phyloP scores from a whole-genome alignment of 306 rosid genomes.

The Echinosophora koreensis region DNA sequence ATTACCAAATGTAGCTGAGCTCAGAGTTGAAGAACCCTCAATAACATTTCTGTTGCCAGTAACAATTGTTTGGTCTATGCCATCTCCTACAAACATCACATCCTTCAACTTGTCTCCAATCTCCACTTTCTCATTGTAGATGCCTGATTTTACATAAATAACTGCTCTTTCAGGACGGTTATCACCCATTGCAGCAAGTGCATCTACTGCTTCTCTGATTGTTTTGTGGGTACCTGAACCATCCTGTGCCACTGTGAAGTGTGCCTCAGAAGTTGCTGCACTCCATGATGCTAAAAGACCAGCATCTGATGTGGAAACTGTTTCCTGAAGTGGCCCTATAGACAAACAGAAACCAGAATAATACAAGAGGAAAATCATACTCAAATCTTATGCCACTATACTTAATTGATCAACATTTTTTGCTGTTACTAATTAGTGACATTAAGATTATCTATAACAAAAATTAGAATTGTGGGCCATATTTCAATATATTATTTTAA shows the following conservation, averaged over 20 bases:
- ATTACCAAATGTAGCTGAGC: slow-evolving; percentile 62
- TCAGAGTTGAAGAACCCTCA: slow-evolving; percentile 39
- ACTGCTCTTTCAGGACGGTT: slow-evolving; percentile 31
- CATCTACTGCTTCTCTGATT: slow-evolving; percentile 46
- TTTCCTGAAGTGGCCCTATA: neutral
- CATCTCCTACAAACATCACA: slow-evolving; percentile 60
- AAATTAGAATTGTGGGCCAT: too few relatives aligned
- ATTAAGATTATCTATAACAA: neutral
- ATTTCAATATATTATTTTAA: too few relatives aligned
- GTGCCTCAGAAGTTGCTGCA: slow-evolving; percentile 42
- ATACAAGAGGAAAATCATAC: neutral
- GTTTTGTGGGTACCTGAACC: slow-evolving; percentile 52
- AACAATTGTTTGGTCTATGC: slow-evolving; percentile 50
- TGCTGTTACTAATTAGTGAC: neutral
- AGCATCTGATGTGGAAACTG: slow-evolving; percentile 8
- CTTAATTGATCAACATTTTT: neutral
- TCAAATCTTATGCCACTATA: neutral
- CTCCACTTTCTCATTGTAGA: slow-evolving; percentile 57
- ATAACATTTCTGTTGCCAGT: slow-evolving; percentile 34
- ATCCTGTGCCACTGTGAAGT: slow-evolving; percentile 52
- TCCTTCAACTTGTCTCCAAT: slow-evolving; percentile 37
- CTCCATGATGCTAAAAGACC: slow-evolving; percentile 50
- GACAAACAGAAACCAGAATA: neutral
- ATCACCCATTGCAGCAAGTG: slow-evolving; percentile 38
- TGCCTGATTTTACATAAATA: slow-evolving; percentile 51